These are phyloP conservation scores for Globisporangium irregulare DNA, from an alignment of 352 stramenopile species.

Conservation along the genomic window DNA sequence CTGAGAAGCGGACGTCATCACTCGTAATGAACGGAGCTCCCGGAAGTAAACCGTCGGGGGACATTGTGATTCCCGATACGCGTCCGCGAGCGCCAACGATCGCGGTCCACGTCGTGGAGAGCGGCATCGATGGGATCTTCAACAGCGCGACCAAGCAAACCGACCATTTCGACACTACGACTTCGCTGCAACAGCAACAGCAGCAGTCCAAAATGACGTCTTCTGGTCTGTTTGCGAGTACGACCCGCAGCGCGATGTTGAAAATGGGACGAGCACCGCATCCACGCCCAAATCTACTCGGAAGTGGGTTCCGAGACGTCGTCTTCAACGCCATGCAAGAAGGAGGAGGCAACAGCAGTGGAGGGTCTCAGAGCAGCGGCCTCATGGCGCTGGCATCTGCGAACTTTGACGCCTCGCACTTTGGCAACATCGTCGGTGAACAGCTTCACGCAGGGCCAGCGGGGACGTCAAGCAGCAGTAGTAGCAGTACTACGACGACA, in stretches of 20 bases:
- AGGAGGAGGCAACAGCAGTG: not conserved
- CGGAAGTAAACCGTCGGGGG: not conserved
- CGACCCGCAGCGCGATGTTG: slow-evolving; percentile 15
- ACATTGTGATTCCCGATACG: not conserved
- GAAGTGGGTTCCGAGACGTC: slow-evolving; percentile 9
- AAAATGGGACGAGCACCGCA: slow-evolving; percentile 2
- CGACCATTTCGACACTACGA: not conserved
- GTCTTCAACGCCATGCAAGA: slow-evolving; percentile 16
- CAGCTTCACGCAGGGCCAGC: not conserved
- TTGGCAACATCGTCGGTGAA: slow-evolving; percentile 6
- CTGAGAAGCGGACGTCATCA: not conserved
- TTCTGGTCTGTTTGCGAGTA: not conserved
- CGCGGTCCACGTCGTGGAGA: slow-evolving; percentile 17
- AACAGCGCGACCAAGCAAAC: not conserved
- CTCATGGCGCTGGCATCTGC: not conserved
- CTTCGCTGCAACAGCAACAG: not conserved
- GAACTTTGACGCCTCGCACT: not conserved
- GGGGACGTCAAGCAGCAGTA: not conserved
- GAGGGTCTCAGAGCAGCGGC: not conserved
- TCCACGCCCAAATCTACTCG: not conserved
- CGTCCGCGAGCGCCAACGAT: not conserved
- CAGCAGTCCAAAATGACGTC: no score
- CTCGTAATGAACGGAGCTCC: not conserved
- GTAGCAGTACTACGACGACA: not conserved
- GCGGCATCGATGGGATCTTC: slow-evolving; percentile 16